A percentile compares a stretch with the other conserved stretches of the same genome.
Evolutionary conservation across 306 rosid species (phyloP).

Genomic region (Rosa persica): DNA sequence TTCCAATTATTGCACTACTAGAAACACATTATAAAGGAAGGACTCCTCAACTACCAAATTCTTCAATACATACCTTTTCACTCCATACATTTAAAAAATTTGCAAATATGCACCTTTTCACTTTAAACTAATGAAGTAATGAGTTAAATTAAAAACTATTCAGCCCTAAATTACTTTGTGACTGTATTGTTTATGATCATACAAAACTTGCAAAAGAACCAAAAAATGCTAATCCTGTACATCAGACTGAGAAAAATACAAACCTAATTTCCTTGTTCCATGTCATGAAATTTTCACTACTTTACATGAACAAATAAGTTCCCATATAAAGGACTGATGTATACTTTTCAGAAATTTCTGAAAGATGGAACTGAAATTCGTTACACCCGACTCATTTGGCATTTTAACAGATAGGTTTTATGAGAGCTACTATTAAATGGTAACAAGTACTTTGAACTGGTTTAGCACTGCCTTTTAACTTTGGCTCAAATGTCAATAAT

Average conservation of each 20-base stretch:
- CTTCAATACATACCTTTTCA: background rate
- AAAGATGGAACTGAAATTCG: background rate
- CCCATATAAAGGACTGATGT: background rate
- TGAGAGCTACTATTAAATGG: background rate
- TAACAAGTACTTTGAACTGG: background rate
- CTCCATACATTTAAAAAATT: background rate
- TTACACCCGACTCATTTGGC: background rate
- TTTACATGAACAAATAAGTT: background rate
- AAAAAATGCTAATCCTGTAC: background rate
- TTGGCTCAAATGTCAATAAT: background rate
- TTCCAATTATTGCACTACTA: background rate
- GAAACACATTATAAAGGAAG: background rate
- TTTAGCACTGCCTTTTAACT: too few relatives aligned
- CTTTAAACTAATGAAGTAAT: background rate
- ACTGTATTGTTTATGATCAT: background rate
- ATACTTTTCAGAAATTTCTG: background rate
- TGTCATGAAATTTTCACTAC: background rate
- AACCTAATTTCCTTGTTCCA: background rate
- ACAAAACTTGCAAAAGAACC: background rate
- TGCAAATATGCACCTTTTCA: background rate
- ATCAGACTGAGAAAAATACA: background rate
- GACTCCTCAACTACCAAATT: background rate
- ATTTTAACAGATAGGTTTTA: background rate
- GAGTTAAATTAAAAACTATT: background rate
- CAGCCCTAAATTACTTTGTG: background rate